Evolutionary conservation across 2,329 filamentous ascomycete species (phyloP).

Genomic region (Alternaria triticina): DNA sequence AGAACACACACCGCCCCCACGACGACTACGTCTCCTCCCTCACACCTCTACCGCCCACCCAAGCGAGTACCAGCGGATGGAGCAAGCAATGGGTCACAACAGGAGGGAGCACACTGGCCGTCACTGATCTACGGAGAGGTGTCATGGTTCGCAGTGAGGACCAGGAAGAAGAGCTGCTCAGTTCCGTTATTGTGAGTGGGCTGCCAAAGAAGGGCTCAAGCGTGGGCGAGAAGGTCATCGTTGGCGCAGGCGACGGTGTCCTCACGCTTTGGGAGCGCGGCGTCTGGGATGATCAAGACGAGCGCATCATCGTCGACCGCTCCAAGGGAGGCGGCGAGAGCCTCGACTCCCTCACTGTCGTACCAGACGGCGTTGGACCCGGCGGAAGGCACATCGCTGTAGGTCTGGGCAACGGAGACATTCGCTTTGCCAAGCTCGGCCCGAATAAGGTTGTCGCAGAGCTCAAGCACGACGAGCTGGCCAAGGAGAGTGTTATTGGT

Average conservation of each 20-base stretch:
- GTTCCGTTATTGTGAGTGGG: slow-evolving; percentile 77
- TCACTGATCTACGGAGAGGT: slow-evolving; percentile 86
- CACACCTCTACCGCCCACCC: slow-evolving; percentile 78
- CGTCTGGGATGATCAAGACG: slow-evolving; percentile 93
- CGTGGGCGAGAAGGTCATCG: slow-evolving; percentile 77
- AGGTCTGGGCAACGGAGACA: slow-evolving; percentile 79
- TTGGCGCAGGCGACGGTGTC: slow-evolving; percentile 79
- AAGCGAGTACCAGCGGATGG: slow-evolving; percentile 83
- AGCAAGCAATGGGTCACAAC: slow-evolving; percentile 96
- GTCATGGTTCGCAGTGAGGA: slow-evolving; percentile 90
- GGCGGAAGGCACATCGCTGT: slow-evolving; percentile 76
- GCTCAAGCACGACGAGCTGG: slow-evolving; percentile 77
- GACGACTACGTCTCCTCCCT: slow-evolving; percentile 92
- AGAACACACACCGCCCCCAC: slow-evolving; percentile 84
- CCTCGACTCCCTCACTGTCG: slow-evolving; percentile 75
- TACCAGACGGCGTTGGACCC: slow-evolving; percentile 73
- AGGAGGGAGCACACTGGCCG: slow-evolving; percentile 86
- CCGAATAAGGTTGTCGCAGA: slow-evolving; percentile 73
- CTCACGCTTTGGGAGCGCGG: slow-evolving; percentile 94
- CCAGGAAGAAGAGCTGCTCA: slow-evolving; percentile 92
- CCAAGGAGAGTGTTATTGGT: slow-evolving; percentile 75
- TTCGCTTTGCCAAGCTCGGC: slow-evolving; percentile 79
- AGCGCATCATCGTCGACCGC: slow-evolving; percentile 78
- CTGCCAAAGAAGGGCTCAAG: slow-evolving; percentile 72
- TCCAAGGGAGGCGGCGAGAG: slow-evolving; percentile 72